Percentiles rank a stretch among this genome's conserved stretches.
These are phyloP conservation scores for Nothophytophthora sp. DNA, from an alignment of 352 stramenopile genomes.

Conservation along the genomic window DNA sequence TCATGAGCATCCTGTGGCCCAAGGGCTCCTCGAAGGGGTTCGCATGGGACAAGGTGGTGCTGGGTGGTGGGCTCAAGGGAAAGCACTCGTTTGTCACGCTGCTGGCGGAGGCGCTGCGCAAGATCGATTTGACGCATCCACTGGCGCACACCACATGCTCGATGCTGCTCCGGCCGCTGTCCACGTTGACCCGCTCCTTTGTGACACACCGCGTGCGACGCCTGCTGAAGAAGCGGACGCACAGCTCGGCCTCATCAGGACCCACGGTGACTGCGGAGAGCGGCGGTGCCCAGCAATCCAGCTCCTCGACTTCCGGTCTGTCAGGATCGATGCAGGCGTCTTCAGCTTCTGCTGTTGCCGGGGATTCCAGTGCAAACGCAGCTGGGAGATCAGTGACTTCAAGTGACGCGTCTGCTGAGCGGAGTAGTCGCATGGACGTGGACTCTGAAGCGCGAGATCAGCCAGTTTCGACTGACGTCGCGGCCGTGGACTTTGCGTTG, in stretches of 20 bases:
- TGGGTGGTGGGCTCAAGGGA: constrained; percentile 61
- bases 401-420: neutral
- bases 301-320: neutral
- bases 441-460: constrained; percentile 7
- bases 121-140: constrained; percentile 77
- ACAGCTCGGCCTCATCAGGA: constrained; percentile 2
- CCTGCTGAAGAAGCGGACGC: constrained; percentile 61
- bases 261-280: neutral
- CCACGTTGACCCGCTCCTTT: constrained; percentile 79
- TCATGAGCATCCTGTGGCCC: constrained; percentile 89
- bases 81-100: constrained; percentile 82
- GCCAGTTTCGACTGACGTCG: neutral
- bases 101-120: constrained; percentile 73
- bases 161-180: constrained; percentile 82
- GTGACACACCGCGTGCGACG: constrained; percentile 73
- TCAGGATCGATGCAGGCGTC: neutral
- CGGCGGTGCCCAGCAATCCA: neutral
- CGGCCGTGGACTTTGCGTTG: constrained; percentile 18
- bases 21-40: constrained; percentile 76
- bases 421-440: constrained; percentile 20
- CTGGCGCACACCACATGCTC: constrained; percentile 72
- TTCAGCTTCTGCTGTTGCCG: constrained; percentile 1
- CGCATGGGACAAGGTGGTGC: constrained; percentile 80
- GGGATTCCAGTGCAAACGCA: constrained; percentile 1
- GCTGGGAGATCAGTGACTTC: too few species aligned